phyloP scores from a whole-genome alignment of 768 basidiomycete species.

The Leccinum pellstonianum region DNA sequence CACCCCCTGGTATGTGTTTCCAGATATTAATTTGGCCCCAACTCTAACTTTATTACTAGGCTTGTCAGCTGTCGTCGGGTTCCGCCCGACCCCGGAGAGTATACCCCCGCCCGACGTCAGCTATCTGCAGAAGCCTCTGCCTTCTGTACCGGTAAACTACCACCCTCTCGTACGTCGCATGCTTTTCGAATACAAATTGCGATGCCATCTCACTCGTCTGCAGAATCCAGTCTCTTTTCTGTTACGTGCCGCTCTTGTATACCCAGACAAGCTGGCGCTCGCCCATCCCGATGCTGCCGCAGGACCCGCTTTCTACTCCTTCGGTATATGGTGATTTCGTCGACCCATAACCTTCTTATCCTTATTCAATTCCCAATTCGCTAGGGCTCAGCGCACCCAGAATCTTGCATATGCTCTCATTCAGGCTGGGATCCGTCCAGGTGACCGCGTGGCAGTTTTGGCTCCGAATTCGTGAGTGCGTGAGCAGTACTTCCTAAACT shows the following conservation, averaged over 20 bases:
- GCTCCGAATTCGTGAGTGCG: conserved; percentile 77
- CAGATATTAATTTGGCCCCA: no score
- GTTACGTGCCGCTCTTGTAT: conserved; percentile 72
- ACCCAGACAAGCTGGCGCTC: conserved; percentile 77
- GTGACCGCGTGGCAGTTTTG: conserved; percentile 80
- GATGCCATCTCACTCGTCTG: background rate
- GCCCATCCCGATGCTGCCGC: conserved; percentile 58
- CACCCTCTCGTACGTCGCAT: conserved; percentile 60
- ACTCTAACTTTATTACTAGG: background rate
- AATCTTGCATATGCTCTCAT: conserved; percentile 84
- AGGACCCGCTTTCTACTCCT: conserved; percentile 65
- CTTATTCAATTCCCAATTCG: background rate
- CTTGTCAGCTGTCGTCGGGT: conserved; percentile 21
- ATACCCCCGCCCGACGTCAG: conserved; percentile 53
- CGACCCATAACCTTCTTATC: background rate
- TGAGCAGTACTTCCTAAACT: no score
- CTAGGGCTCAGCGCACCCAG: conserved; percentile 76
- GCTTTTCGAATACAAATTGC: background rate
- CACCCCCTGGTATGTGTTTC: conserved; percentile 2
- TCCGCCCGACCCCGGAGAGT: conserved; percentile 62
- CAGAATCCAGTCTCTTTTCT: conserved; percentile 80
- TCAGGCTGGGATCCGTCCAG: conserved; percentile 66
- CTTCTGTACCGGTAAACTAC: conserved; percentile 49
- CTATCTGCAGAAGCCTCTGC: conserved; percentile 46
- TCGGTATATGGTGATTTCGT: conserved; percentile 58